These are phyloP conservation scores for Waltergamsia citrina DNA, from an alignment of 2,329 filamentous ascomycete species.

Conservation along the genomic window DNA sequence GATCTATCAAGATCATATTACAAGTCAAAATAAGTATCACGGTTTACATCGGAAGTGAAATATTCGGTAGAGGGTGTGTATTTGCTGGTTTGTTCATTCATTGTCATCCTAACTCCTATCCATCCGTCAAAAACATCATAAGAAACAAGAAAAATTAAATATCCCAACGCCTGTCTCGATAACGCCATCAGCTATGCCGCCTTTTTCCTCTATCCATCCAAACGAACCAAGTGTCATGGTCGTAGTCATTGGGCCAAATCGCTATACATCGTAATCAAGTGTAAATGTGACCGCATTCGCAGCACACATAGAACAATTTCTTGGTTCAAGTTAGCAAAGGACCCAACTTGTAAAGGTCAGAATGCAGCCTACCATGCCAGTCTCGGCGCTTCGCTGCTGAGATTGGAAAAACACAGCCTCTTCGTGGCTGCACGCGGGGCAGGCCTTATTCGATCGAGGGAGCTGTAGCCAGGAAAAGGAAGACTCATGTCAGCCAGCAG, in stretches of 20 bases:
- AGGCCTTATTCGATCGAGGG: slow-evolving; percentile 77
- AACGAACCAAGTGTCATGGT: neutral
- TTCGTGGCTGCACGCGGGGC: slow-evolving; percentile 73
- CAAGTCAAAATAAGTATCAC: no score
- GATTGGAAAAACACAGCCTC: slow-evolving; percentile 99
- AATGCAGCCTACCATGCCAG: slow-evolving; percentile 75
- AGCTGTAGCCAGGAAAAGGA: slow-evolving; percentile 63
- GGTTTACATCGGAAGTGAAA: no score
- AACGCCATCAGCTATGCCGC: no score
- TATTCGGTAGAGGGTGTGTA: no score
- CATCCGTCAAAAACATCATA: no score
- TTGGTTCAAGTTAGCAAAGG: slow-evolving; percentile 22
- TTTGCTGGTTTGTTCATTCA: no score
- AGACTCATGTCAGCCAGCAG: slow-evolving; percentile 32
- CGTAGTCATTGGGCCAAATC: neutral
- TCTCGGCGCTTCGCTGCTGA: slow-evolving; percentile 92
- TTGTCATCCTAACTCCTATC: no score
- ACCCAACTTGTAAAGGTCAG: neutral
- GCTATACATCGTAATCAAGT: slow-evolving; percentile 1
- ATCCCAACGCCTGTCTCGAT: no score
- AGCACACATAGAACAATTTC: slow-evolving; percentile 94
- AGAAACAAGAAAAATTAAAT: no score
- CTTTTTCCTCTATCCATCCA: no score
- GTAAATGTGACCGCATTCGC: slow-evolving; percentile 80
- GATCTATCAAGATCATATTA: neutral